Evolutionary conservation across 768 basidiomycete genomes (phyloP).

Genomic region (Strobilomyces echinocephalus): DNA sequence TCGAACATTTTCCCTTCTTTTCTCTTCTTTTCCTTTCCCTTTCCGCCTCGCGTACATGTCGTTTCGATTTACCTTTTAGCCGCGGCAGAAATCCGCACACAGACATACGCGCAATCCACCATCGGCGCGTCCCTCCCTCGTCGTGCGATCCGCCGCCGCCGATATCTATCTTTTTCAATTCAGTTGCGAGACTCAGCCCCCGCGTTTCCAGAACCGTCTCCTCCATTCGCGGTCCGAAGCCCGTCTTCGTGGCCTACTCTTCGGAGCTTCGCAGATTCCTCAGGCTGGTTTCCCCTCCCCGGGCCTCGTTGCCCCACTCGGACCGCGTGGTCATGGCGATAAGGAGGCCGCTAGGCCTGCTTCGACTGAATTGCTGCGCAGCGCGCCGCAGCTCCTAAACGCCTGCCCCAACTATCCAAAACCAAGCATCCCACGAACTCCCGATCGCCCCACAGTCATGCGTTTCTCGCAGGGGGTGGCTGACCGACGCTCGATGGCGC

Average conservation of each 20-base stretch:
- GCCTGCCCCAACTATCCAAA: too few species aligned
- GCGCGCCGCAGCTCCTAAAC: too few species aligned
- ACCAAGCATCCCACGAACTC: too few species aligned
- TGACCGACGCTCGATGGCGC: not conserved
- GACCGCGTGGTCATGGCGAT: not conserved
- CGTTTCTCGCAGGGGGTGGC: too few species aligned
- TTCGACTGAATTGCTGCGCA: not conserved
- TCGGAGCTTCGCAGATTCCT: not conserved
- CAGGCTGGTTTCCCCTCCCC: too few species aligned
- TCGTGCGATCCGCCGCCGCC: not conserved
- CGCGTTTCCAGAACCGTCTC: too few species aligned
- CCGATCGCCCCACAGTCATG: too few species aligned
- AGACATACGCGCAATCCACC: not conserved
- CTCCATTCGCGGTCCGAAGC: too few species aligned
- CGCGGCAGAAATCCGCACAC: not conserved
- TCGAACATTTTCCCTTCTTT: too few species aligned
- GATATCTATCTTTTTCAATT: too few species aligned
- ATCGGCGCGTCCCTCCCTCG: too few species aligned
- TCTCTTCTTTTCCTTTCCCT: not conserved
- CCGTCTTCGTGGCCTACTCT: not conserved
- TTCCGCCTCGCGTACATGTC: not conserved
- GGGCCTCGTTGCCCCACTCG: not conserved
- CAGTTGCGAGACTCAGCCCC: too few species aligned
- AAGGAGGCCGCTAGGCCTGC: not conserved
- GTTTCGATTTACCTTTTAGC: not conserved